Evolutionary conservation across 768 basidiomycete genomes (phyloP).

Genomic region (Neoboletus brunneissimus): DNA sequence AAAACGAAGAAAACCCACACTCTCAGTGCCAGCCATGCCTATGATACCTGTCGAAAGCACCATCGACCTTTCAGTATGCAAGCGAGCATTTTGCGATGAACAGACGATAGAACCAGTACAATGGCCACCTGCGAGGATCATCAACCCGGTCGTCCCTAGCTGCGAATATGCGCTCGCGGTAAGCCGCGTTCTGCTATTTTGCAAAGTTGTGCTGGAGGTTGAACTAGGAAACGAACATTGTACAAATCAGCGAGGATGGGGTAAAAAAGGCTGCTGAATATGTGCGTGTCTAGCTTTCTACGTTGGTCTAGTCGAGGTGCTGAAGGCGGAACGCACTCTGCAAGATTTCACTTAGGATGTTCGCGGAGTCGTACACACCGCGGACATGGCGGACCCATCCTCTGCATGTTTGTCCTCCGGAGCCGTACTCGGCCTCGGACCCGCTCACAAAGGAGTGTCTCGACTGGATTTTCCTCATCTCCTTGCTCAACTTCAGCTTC

Average conservation of each 20-base stretch:
- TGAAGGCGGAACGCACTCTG: not conserved
- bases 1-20: conserved; percentile 5
- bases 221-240: conserved; percentile 55
- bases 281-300: conserved; percentile 36
- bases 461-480: conserved; percentile 89
- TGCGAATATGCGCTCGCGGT: conserved; percentile 61
- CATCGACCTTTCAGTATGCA: not conserved
- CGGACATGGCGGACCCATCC: conserved; percentile 70
- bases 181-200: conserved; percentile 10
- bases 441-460: conserved; percentile 57
- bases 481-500: conserved; percentile 83
- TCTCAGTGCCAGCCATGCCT: not conserved
- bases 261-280: conserved; percentile 64
- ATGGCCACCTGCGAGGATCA: conserved; percentile 6
- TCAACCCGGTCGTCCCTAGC: conserved; percentile 60
- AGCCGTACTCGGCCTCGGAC: conserved; percentile 53
- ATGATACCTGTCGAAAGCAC: conserved; percentile 18
- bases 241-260: conserved; percentile 57
- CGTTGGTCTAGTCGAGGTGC: conserved; percentile 2
- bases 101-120: not conserved
- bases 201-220: not conserved
- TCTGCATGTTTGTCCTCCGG: conserved; percentile 70
- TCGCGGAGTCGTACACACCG: conserved; percentile 67
- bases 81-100: not conserved
- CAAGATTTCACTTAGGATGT: conserved; percentile 62